Base-by-base conservation (phyloP, 352 stramenopile species). In the Pythium apleroticum region DNA sequence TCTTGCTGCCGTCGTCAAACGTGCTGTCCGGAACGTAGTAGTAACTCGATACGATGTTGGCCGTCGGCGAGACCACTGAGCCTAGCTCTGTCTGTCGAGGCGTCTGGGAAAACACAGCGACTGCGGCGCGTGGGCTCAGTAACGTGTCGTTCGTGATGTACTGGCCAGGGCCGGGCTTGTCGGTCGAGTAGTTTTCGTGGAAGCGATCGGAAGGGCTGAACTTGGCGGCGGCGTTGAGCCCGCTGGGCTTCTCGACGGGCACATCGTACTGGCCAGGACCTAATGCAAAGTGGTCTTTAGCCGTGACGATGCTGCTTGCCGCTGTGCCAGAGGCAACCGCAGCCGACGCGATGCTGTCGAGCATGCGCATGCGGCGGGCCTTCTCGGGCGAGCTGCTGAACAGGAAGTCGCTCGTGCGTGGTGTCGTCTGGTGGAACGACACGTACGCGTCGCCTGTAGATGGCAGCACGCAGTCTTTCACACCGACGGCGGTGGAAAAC, bases 141-240 rank as follows among this genome's bases (percentile, higher is more conserved):
- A 81, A 43, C 33, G 57, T 65, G 22, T 89, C 74, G 9, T 66
- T 70, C 9, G 72, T 74, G 24, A 81, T 56, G 60, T 89, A 89
- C 61, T 89, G 74, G 0, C 78, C 80, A 4, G 80, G 78, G 4
- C 78, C 78, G 22, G 75, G 78, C 7, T 56, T 61, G 43, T 73
- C 72, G 0, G 68, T 78, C 9, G 61, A 69, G 60, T 75, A 76
- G 39, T 78, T 61, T 28, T 88, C 80, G 56, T 71, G 76, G 60
- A 89, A 89, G 2, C 80, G 60, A 55, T 89, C 80, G 11, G 76
- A 82, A 0, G 78, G 75, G 52, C 76, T 88, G 69, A 89, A 89
- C 57, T 88, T 88, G 30, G 79, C 66, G 15, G 70, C 74, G 1
- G 61, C 67, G 7, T 66, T 68, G 19, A n/a, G 20, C 2, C 43